phyloP scores from a whole-genome alignment of 2,329 filamentous ascomycete genomes.

The Venturia effusa region DNA sequence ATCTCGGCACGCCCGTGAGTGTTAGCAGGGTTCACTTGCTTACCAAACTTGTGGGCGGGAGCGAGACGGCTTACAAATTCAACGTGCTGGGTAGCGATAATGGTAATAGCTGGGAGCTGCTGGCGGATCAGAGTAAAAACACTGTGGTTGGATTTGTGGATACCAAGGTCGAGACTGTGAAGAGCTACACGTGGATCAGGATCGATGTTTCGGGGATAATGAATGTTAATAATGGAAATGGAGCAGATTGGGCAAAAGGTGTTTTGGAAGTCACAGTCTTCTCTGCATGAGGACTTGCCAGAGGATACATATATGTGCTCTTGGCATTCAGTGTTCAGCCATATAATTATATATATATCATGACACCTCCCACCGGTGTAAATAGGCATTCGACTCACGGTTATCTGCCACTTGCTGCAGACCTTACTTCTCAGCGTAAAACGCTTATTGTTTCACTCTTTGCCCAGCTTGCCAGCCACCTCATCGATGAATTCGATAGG shows the following conservation, averaged over 20 bases:
- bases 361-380: too few species aligned
- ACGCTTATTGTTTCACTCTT: too few species aligned
- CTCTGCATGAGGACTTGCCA: neutral
- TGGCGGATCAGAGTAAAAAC: neutral
- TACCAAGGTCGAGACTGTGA: neutral
- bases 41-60: constrained; percentile 7
- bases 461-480: too few species aligned
- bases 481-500: too few species aligned
- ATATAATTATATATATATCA: too few species aligned
- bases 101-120: neutral
- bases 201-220: constrained; percentile 5
- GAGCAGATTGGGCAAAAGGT: constrained; percentile 5
- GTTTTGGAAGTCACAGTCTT: constrained; percentile 3
- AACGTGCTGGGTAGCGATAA: neutral
- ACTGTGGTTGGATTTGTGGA: neutral
- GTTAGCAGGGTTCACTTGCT: constrained; percentile 11
- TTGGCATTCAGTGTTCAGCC: too few species aligned
- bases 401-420: too few species aligned
- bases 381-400: too few species aligned
- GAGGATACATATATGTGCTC: too few species aligned
- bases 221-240: constrained; percentile 9
- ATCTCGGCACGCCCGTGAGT: neutral
- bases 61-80: constrained; percentile 7
- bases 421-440: too few species aligned
- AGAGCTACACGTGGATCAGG: neutral